Percentiles rank a stretch among this genome's conserved stretches.
Conservation (phyloP, 2,329 filamentous ascomycete genomes). For the Leptographium lundbergii region DNA sequence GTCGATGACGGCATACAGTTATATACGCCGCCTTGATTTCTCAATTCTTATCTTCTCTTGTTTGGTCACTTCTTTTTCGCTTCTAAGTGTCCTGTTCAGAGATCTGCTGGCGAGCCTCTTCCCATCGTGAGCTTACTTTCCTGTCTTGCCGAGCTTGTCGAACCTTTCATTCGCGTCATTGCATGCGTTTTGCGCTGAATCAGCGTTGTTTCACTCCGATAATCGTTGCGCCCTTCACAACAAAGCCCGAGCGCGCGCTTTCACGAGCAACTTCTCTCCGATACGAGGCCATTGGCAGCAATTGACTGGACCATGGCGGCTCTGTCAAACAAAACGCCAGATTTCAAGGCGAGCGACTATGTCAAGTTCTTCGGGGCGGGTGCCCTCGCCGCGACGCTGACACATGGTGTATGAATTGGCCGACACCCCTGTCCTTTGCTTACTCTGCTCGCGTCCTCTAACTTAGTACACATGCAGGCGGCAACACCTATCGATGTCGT, state of each 20-base stretch:
- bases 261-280: not conserved
- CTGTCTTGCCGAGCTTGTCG: not conserved
- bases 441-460: not conserved
- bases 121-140: not conserved
- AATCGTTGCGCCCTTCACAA: not conserved
- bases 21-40: not conserved
- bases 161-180: not conserved
- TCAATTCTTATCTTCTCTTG: not conserved
- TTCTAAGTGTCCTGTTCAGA: not conserved
- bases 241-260: not conserved
- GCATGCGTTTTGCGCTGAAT: not conserved
- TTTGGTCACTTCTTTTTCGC: not conserved
- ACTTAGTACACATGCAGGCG: slow-evolving; percentile 21
- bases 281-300: not conserved
- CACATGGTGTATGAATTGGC: slow-evolving; percentile 31
- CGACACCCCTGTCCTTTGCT: not conserved
- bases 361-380: slow-evolving; percentile 40
- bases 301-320: slow-evolving; percentile 1
- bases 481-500: slow-evolving; percentile 53
- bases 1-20: not conserved
- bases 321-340: slow-evolving; percentile 15
- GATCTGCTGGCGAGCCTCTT: not conserved
- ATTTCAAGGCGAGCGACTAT: slow-evolving; percentile 32
- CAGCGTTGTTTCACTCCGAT: not conserved
- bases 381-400: slow-evolving; percentile 37